phyloP scores from a whole-genome alignment of 306 rosid genomes.

The Cicer bijugum region DNA sequence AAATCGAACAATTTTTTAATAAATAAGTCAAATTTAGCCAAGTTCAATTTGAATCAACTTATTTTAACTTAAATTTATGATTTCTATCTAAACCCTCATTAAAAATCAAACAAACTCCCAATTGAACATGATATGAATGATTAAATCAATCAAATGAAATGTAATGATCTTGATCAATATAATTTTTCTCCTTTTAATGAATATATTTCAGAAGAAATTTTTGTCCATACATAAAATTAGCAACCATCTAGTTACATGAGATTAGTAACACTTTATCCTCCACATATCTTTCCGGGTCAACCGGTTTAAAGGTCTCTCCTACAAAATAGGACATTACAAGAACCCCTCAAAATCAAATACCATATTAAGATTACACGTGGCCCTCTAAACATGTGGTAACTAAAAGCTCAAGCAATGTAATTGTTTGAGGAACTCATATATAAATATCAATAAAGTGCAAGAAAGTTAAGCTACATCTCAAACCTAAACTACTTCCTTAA shows the following conservation, averaged over 20 bases:
- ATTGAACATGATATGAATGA: too few species aligned
- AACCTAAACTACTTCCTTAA: slow-evolving; percentile 18
- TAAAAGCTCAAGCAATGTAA: slow-evolving; percentile 1
- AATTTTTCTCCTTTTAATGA: too few species aligned
- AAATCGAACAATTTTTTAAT: too few species aligned
- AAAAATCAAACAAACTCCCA: too few species aligned
- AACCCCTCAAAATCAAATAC: neutral
- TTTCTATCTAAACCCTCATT: too few species aligned
- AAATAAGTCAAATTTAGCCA: too few species aligned
- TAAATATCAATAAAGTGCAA: slow-evolving; percentile 26
- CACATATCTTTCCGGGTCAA: slow-evolving; percentile 17
- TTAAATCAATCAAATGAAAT: too few species aligned
- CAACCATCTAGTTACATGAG: neutral
- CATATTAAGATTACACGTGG: slow-evolving; percentile 31
- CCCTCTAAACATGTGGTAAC: slow-evolving; percentile 12
- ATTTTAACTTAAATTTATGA: too few species aligned
- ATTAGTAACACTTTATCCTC: slow-evolving; percentile 26
- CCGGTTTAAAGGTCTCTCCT: slow-evolving; percentile 29
- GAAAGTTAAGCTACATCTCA: slow-evolving; percentile 29
- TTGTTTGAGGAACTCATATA: slow-evolving; percentile 21
- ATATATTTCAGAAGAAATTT: neutral
- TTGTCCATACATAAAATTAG: slow-evolving; percentile 10
- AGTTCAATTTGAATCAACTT: too few species aligned
- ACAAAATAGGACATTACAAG: slow-evolving; percentile 21
- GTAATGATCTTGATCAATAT: too few species aligned